A percentile compares a stretch with the other conserved stretches of the same genome.
phyloP scores from a whole-genome alignment of 148 eudicot genomes.

The Rhododendron kiyosumense region DNA sequence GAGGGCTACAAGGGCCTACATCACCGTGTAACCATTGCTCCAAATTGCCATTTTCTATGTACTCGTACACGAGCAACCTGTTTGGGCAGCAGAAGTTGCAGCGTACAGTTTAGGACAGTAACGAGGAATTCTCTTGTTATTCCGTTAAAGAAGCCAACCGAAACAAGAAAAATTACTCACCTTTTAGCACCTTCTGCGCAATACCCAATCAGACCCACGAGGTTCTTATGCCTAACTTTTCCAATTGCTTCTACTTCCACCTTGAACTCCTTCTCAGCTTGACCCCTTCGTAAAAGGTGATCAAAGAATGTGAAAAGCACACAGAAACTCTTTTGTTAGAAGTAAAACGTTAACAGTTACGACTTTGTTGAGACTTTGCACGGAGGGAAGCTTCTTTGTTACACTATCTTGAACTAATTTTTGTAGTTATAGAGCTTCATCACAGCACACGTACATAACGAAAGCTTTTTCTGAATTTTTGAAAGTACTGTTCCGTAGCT shows the following conservation, averaged over 20 bases:
- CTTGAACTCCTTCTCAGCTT: conserved; percentile 93
- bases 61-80: conserved; percentile 95
- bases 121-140: background rate
- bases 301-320: background rate
- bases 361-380: background rate
- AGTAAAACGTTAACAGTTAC: background rate
- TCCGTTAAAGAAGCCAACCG: background rate
- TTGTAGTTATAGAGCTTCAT: background rate
- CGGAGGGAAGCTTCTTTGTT: background rate
- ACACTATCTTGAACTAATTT: background rate
- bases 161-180: conserved; percentile 28
- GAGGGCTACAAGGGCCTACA: conserved; percentile 66
- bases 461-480: background rate
- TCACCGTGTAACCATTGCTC: conserved; percentile 99
- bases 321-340: background rate
- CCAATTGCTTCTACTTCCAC: conserved; percentile 99
- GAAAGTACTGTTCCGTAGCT: background rate
- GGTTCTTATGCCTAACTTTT: conserved; percentile 87
- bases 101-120: background rate
- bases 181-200: conserved; percentile 87
- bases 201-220: conserved; percentile 83
- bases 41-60: conserved; percentile 78
- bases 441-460: background rate
- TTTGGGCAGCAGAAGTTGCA: conserved; percentile 8
- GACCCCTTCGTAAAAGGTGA: conserved; percentile 56